Base-by-base conservation (phyloP, 306 rosid species). In the Cicer pinnatifidum region DNA sequence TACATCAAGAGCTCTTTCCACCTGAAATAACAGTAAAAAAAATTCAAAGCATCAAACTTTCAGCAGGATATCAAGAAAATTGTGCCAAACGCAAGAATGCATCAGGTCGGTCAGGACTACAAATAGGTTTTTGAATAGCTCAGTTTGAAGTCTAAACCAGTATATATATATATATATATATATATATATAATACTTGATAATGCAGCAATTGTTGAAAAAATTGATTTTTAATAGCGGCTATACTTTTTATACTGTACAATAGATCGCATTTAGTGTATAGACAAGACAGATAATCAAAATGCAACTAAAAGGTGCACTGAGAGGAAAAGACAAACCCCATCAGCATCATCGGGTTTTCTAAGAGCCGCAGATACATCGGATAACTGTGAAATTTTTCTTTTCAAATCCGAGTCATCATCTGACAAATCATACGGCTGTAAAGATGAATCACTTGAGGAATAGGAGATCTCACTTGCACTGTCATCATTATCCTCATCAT, bases 391-490 rank as follows among this genome's bases (percentile, higher is more conserved):
- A 53, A 94, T 20, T 3, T 83, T 87, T 74, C 71, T 91, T 69
- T 88, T 94, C 84, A 94, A 82, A 89, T 91, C 98, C 6, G 97
- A 69, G 70, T 91, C 97, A 74, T 94, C 96, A 72, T 94, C 98
- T 16, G 86, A 56, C 75, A 94, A 84, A 86, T 91, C 96, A 84
- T 91, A 94, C 8, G 98, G 96, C 87, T 88, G 90, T 76, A 91
- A 84, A 69, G 94, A 91, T 66, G 95, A 88, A 78, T 91, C 93
- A 79, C 86, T 85, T 0, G 87, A 86, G 72, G 88, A 83, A 81
- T 81, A 86, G 43, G 98, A 94, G 77, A 65, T 65, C 81, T 88
- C 96, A 78, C 97, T 89, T n/a, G 69, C 92, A 87, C 70, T 83
- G 35, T 86, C 91, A 9, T 78, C 86, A 28, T 44, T 75, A 74